Percentiles rank a stretch among this genome's conserved stretches.
Conservation (phyloP, 768 basidiomycete genomes). For the Russula foetens region DNA sequence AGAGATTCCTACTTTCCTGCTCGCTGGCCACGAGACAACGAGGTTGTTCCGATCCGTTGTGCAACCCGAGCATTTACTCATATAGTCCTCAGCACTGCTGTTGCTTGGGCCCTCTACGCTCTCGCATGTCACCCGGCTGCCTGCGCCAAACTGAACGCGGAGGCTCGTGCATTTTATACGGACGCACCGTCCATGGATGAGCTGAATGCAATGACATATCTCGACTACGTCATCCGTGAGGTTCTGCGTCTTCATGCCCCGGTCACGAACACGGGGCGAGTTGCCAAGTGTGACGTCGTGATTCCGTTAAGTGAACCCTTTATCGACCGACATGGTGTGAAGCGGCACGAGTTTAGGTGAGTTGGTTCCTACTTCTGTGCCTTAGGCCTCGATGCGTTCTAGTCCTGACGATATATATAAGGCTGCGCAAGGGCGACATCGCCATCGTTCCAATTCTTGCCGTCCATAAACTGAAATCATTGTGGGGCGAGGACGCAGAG, state of each 20-base stretch:
- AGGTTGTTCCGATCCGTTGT: slow-evolving; percentile 1
- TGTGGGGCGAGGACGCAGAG: slow-evolving; percentile 30
- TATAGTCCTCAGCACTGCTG: slow-evolving; percentile 20
- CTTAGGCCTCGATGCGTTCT: not conserved
- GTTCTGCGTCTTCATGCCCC: slow-evolving; percentile 25
- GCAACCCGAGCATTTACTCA: not conserved
- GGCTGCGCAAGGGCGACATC: slow-evolving; percentile 16
- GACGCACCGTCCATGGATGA: slow-evolving; percentile 25
- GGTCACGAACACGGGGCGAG: slow-evolving; percentile 21
- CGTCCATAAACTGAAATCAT: slow-evolving; percentile 22
- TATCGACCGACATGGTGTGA: slow-evolving; percentile 16
- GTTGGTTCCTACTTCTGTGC: not conserved
- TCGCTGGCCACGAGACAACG: slow-evolving; percentile 27
- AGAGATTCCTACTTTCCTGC: slow-evolving; percentile 28
- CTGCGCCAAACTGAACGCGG: slow-evolving; percentile 29
- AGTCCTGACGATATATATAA: not conserved
- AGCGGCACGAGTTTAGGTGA: slow-evolving; percentile 7
- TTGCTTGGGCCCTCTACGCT: slow-evolving; percentile 30
- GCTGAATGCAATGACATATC: slow-evolving; percentile 26
- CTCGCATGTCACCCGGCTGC: slow-evolving; percentile 26
- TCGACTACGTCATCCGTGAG: slow-evolving; percentile 30
- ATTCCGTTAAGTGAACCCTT: slow-evolving; percentile 26
- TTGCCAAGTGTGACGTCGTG: slow-evolving; percentile 23
- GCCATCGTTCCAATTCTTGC: slow-evolving; percentile 22
- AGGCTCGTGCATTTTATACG: slow-evolving; percentile 23